Evolutionary conservation across 2,329 filamentous ascomycete species (phyloP).

Genomic region (Cryphonectria japonica): DNA sequence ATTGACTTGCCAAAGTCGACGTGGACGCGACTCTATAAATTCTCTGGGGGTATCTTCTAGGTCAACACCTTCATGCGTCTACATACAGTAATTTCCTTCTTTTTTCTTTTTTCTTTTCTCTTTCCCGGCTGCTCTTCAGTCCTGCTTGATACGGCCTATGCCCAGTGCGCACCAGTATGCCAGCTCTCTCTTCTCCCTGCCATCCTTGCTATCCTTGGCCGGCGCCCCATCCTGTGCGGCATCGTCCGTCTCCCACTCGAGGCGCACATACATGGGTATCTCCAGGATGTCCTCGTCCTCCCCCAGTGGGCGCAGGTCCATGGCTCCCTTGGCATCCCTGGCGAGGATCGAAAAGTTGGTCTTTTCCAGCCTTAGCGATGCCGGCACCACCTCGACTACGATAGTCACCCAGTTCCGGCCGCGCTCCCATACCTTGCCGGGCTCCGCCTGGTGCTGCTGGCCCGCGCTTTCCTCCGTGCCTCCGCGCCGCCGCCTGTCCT

Average conservation of each 20-base stretch:
- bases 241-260: slow-evolving; percentile 84
- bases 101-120: slow-evolving; percentile 15
- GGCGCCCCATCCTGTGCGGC: slow-evolving; percentile 59
- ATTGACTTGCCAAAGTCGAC: background rate
- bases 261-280: slow-evolving; percentile 89
- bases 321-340: slow-evolving; percentile 41
- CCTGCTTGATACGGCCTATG: slow-evolving; percentile 74
- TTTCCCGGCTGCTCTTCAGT: slow-evolving; percentile 32
- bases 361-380: slow-evolving; percentile 51
- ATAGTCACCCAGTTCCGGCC: slow-evolving; percentile 95
- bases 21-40: no score
- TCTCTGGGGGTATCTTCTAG: slow-evolving; percentile 47
- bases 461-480: slow-evolving; percentile 43
- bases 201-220: slow-evolving; percentile 57
- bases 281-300: slow-evolving; percentile 73
- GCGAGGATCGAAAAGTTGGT: slow-evolving; percentile 24
- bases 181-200: slow-evolving; percentile 80
- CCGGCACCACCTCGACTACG: slow-evolving; percentile 84
- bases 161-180: slow-evolving; percentile 96
- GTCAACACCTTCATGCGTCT: slow-evolving; percentile 18
- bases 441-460: slow-evolving; percentile 69
- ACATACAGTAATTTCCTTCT: slow-evolving; percentile 30
- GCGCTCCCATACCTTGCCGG: slow-evolving; percentile 94
- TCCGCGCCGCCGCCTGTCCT: slow-evolving; percentile 33
- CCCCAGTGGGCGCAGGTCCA: slow-evolving; percentile 52